Percentiles rank a stretch among this genome's conserved stretches.
phyloP scores from a whole-genome alignment of 257 asterid species.

The Solanum sejunctum region DNA sequence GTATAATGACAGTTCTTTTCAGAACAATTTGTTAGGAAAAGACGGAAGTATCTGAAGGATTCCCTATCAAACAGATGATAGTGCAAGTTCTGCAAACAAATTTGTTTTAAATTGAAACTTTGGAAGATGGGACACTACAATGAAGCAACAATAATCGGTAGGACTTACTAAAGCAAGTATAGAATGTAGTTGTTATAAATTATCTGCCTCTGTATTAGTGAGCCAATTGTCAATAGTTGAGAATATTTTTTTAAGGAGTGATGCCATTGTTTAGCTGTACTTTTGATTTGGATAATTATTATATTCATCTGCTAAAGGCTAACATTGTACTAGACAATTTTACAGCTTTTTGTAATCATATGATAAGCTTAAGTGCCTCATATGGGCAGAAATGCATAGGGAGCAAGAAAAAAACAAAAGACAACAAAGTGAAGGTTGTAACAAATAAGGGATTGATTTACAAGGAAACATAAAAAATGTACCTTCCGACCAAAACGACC shows the following conservation, averaged over 20 bases:
- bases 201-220: neutral
- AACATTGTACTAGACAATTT: neutral
- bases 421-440: neutral
- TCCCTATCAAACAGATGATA: neutral
- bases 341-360: neutral
- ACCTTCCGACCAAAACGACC: constrained; percentile 99
- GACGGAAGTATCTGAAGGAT: neutral
- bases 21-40: neutral
- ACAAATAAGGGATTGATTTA: neutral
- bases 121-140: neutral
- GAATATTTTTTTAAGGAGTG: neutral
- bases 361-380: neutral
- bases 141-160: neutral
- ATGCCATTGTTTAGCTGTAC: neutral
- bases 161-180: neutral
- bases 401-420: neutral
- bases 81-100: neutral
- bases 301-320: neutral
- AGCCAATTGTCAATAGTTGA: neutral
- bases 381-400: neutral
- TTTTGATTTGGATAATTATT: neutral
- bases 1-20: neutral
- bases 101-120: neutral
- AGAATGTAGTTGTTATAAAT: neutral
- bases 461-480: neutral